These are phyloP conservation scores for Hemileia vastatrix DNA, from an alignment of 1,284 basidiomycete genomes.

Conservation along the genomic window DNA sequence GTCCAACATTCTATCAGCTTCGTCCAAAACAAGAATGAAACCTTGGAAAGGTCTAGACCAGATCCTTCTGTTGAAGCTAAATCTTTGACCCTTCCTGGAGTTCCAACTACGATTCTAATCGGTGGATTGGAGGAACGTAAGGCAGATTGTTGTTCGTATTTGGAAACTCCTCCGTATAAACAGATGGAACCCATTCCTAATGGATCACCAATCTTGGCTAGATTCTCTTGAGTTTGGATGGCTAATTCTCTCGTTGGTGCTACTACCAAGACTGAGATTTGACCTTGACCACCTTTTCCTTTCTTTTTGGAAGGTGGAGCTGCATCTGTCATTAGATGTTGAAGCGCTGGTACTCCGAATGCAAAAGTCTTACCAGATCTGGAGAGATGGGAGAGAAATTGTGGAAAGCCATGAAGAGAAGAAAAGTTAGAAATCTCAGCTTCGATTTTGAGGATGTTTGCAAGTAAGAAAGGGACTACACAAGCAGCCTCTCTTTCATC, in stretches of 20 bases:
- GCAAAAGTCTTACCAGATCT: constrained; percentile 81
- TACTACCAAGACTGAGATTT: constrained; percentile 69
- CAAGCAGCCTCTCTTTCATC: too few relatives aligned
- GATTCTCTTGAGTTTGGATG: constrained; percentile 80
- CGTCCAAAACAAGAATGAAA: constrained; percentile 88
- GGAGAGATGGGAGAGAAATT: neutral
- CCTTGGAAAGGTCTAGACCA: constrained; percentile 59
- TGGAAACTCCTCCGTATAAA: constrained; percentile 82
- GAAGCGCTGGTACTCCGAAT: constrained; percentile 81
- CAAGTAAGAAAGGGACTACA: neutral
- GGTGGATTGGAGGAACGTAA: constrained; percentile 55
- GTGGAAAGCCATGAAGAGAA: neutral
- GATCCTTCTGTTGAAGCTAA: constrained; percentile 72
- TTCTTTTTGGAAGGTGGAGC: constrained; percentile 25
- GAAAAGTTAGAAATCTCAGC: neutral
- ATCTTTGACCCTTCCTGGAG: constrained; percentile 85
- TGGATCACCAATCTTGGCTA: constrained; percentile 63
- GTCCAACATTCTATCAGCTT: constrained; percentile 96
- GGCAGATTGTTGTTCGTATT: constrained; percentile 64
- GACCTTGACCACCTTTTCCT: constrained; percentile 8
- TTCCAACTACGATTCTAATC: constrained; percentile 80
- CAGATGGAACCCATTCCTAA: constrained; percentile 72
- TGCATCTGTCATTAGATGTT: constrained; percentile 53
- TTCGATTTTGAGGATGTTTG: neutral
- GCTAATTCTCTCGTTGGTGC: constrained; percentile 92